Evolutionary conservation across 768 basidiomycete species (phyloP), one percentile per base, ranked within the genome.

Genomic region (Strobilomyces dryophilus): DNA sequence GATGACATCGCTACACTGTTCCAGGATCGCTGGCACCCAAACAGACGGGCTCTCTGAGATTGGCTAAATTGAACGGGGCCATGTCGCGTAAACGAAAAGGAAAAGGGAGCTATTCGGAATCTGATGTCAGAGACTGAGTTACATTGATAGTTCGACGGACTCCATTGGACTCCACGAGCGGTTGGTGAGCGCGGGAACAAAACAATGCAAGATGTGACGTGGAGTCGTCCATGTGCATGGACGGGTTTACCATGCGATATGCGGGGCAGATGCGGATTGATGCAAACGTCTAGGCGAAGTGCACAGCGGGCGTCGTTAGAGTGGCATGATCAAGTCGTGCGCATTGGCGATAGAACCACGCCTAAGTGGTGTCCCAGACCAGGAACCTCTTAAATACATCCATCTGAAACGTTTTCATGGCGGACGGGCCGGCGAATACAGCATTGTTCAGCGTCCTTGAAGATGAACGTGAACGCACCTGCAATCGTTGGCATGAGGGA

Each of bases 101-200:
- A 21, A 29, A 43, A 52, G 37, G 4, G 43, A 45, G 40, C 47
- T 20, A 24, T 47, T 48, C 31, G 49, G 32, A 18, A 26, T 31
- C 15, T 39, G 20, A 42, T 31, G 27, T 24, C 27, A 27, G 27
- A 40, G 20, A 17, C n/a, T 35, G 32, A 35, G 24, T 32, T 37
- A 34, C 52, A 54, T 48, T 40, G 42, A 42, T 15, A 20, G 27
- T n/a, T 42, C 41, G 14, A 56, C 31, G 21, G 35, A 8, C n/a
- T 29, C 21, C 34, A 49, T 42, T 56, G 42, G 27, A 26, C 53
- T 11, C 24, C 27, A 44, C 31, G 35, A 47, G 36, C 39, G 32
- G 34, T 36, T 18, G 27, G 42, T 56, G 43, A 49, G 61, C 53
- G 61, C 39, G 43, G 40, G 52, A 61, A 54, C 49, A 20, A 29